Base-by-base conservation (phyloP, 2,329 filamentous ascomycete species). In the Paraconiothyrium brasiliense region DNA sequence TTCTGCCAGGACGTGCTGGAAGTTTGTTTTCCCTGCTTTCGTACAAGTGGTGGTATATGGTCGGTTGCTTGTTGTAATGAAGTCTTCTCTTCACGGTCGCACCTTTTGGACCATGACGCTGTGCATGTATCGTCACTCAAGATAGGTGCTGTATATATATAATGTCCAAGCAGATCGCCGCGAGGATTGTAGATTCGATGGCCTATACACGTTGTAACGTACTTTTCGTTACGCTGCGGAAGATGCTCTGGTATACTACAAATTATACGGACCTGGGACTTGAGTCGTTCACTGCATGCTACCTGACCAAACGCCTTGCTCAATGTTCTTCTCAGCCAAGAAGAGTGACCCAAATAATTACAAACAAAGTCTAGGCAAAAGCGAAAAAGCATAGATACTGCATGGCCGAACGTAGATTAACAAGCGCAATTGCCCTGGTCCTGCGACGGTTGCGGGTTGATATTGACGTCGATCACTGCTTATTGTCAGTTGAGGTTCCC, bases 381-480 rank as follows among this genome's bases (percentile, higher is more conserved):
- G 54, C 51, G 62, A 70, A 59, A 57, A 62, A 61, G 54, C 64
- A 54, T 52, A 47, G 34, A 55, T 47, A 47, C 30, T 47, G 22
- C 34, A 51, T 20, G 61, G 9, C 24, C 30, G 50, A 37, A 24
- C 22, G 34, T 11, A 10, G 7, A 46, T 70, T 73, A 79, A 66
- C 77, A 79, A 48, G 75, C 68, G 71, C 77, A 79, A 46, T 72
- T 71, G 65, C 71, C 72, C 79, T 94, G 92, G 75, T 85, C 86
- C 66, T 88, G 82, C 62, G 88, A 87, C 67, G 85, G 83, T 70
- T 87, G 85, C 58, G 87, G 87, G 80, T 89, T 92, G 75, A 93
- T 94, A 81, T 94, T 95, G 70, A 97, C 93, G 81, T 97, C 92
- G 76, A 97, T 97, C 92, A 95, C 92, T 95, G 71, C 32, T 48